Evolutionary conservation across 495 filamentous ascomycete species (phyloP).

Genomic region (Neurospora sp.): DNA sequence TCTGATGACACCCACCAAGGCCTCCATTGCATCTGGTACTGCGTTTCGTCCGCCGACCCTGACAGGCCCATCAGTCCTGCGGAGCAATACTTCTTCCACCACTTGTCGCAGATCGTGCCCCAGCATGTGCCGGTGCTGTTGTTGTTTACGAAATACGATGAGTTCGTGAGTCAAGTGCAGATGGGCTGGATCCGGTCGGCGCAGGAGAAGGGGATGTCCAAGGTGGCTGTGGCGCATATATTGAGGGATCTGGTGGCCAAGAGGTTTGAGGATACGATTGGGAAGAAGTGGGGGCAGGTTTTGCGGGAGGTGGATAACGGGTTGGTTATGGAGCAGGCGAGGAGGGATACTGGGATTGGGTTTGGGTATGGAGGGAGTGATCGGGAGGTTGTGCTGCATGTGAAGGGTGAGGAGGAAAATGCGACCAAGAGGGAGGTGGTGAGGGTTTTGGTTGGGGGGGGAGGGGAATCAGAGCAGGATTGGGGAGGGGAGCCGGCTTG

Average conservation of each 20-base stretch:
- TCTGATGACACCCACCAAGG: neutral
- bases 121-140: conserved; percentile 12
- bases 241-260: conserved; percentile 13
- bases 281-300: conserved; percentile 11
- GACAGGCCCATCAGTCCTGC: conserved; percentile 3
- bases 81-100: conserved; percentile 15
- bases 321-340: neutral
- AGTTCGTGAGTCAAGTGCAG: conserved; percentile 15
- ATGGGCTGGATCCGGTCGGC: conserved; percentile 15
- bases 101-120: neutral
- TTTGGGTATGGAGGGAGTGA: neutral
- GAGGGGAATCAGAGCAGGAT: neutral
- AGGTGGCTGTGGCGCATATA: conserved; percentile 19
- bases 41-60: conserved; percentile 14
- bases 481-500: conserved; percentile 14
- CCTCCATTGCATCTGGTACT: conserved; percentile 24
- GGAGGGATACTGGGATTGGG: neutral
- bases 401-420: neutral
- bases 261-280: conserved; percentile 14
- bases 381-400: neutral
- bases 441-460: neutral
- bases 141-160: conserved; percentile 21
- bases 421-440: neutral
- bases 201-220: conserved; percentile 11
- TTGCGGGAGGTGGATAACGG: neutral